Evolutionary conservation across 1,284 basidiomycete genomes (phyloP).

Genomic region (Apiotrichum montevideense): DNA sequence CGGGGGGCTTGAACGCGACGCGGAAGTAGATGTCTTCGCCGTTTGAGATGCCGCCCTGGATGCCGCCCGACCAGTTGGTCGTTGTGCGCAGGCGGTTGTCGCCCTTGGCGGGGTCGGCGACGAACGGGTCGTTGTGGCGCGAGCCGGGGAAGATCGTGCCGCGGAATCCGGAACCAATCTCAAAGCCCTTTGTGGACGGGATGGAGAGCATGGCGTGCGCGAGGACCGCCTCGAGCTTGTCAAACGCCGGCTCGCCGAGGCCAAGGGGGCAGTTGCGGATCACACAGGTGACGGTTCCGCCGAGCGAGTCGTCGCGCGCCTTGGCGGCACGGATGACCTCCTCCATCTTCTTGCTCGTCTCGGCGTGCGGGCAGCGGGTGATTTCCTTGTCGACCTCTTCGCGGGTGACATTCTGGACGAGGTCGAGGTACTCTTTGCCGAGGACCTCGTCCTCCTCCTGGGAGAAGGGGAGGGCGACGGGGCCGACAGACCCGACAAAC

Average conservation of each 20-base stretch:
- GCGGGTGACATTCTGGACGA: conserved; percentile 75
- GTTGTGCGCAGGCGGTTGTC: conserved; percentile 61
- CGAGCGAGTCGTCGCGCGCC: conserved; percentile 85
- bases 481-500: conserved; percentile 94
- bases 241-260: conserved; percentile 94
- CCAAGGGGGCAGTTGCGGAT: conserved; percentile 85
- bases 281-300: conserved; percentile 94
- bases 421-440: conserved; percentile 71
- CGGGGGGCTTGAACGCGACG: conserved; percentile 96
- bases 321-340: conserved; percentile 91
- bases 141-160: conserved; percentile 93
- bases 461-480: conserved; percentile 63
- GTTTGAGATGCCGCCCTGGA: conserved; percentile 97
- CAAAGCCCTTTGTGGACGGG: conserved; percentile 97
- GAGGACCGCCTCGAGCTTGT: conserved; percentile 95
- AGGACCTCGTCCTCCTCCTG: conserved; percentile 73
- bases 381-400: conserved; percentile 80
- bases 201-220: conserved; percentile 98
- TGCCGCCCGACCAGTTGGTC: conserved; percentile 95
- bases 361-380: conserved; percentile 85
- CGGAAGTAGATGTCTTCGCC: conserved; percentile 97
- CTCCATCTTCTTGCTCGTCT: conserved; percentile 84
- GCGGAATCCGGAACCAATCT: conserved; percentile 94
- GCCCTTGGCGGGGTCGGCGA: conserved; percentile 55
- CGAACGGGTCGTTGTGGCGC: conserved; percentile 88